Conservation (phyloP, 768 basidiomycete species). For the Tremella fuciformis region DNA sequence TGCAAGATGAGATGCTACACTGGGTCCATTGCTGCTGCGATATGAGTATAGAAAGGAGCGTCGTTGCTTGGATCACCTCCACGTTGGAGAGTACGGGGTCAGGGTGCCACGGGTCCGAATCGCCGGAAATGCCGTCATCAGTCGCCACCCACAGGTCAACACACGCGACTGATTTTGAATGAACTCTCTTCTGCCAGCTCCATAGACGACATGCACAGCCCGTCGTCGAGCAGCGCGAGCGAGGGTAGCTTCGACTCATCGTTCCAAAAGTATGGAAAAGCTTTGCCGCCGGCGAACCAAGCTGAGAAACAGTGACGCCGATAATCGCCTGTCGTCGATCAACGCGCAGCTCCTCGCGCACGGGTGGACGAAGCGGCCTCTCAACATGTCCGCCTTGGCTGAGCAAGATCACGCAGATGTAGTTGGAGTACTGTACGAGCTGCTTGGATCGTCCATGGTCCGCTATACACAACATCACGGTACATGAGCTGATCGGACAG, state of each 20-base stretch:
- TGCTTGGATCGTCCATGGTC: conserved; percentile 36
- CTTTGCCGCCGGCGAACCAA: neutral
- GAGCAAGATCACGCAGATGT: conserved; percentile 33
- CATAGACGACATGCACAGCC: no score
- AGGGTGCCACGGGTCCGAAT: neutral
- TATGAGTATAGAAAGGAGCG: conserved; percentile 1
- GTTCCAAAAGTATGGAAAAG: neutral
- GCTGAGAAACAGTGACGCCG: neutral
- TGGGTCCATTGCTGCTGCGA: neutral
- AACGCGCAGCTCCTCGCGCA: conserved; percentile 38
- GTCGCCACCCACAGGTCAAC: neutral
- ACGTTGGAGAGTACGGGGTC: neutral
- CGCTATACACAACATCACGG: conserved; percentile 6
- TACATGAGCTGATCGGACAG: conserved; percentile 12
- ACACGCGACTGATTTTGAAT: conserved; percentile 5
- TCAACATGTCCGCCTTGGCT: conserved; percentile 27
- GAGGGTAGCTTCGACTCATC: neutral
- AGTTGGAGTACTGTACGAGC: conserved; percentile 31
- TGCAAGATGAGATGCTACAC: neutral
- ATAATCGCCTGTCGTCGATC: conserved; percentile 24
- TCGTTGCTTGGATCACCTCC: conserved; percentile 1
- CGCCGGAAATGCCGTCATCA: neutral
- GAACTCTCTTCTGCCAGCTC: neutral
- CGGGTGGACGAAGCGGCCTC: conserved; percentile 37
- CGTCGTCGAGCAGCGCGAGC: no score